phyloP scores from a whole-genome alignment of 257 asterid species.

The Mentha longifolia region DNA sequence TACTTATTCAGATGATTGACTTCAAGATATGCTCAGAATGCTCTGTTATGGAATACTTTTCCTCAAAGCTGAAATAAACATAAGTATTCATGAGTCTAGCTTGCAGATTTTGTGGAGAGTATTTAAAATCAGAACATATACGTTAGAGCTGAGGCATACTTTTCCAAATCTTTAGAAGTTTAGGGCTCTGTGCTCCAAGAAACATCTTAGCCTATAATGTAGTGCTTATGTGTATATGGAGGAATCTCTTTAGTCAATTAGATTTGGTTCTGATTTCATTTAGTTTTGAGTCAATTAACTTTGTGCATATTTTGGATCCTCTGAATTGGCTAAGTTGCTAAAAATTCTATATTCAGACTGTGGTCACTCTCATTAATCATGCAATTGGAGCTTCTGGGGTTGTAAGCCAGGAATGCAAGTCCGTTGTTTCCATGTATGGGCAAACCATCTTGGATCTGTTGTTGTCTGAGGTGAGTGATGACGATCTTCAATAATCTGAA shows the following conservation, averaged over 20 bases:
- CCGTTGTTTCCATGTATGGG: slow-evolving; percentile 68
- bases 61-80: no score
- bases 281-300: slow-evolving; percentile 3
- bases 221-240: background rate
- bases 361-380: slow-evolving; percentile 74
- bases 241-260: background rate
- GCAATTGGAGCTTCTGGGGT: slow-evolving; percentile 93
- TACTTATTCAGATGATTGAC: background rate
- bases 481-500: background rate
- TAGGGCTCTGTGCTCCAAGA: background rate
- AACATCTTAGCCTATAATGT: background rate
- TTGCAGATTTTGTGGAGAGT: no score
- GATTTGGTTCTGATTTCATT: background rate
- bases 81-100: no score
- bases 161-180: background rate
- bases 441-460: slow-evolving; percentile 67
- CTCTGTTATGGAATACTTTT: background rate
- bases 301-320: slow-evolving; percentile 16
- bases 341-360: slow-evolving; percentile 48
- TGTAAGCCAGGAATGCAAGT: slow-evolving; percentile 87
- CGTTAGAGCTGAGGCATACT: no score
- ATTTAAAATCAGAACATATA: no score
- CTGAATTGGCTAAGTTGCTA: slow-evolving; percentile 13
- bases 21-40: background rate
- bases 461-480: slow-evolving; percentile 55